Evolutionary conservation across 108 stramenopile species (phyloP), one percentile per base, ranked within the genome.

Genomic region (Bacterosira constricta): DNA sequence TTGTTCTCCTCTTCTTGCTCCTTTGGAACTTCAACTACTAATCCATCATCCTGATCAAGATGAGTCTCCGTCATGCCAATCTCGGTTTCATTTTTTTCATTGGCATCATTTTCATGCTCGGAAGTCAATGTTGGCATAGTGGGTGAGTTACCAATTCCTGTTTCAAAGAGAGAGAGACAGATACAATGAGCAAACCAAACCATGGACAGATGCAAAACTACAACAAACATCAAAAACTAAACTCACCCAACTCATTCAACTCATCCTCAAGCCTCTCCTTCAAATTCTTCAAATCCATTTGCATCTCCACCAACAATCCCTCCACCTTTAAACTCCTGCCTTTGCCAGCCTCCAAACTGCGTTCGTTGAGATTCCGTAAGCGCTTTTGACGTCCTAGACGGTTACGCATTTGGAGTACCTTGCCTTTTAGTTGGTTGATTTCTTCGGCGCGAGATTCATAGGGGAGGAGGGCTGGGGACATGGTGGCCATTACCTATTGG

Each of bases 271-370:
- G 59, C 18, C 90, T 60, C 11, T 67, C 70, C 53, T 89, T 90
- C 47, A 94, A 55, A 62, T 72, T 87, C 42, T 80, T 88, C 54
- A 94, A 76, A 51, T 94, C 93, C 12, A 84, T 73, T 37, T 88
- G 73, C 93, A 94, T 91, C 55, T 94, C 90, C 15, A 76, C 31
- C n/a, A 94, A 83, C 4, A 94, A 66, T 39, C 56, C 73, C 50
- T 91, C 88, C 1, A 84, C 86, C 56, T 84, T 84, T 9, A 62
- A 42, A 27, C 85, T 61, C 12, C 90, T 83, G 41, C 88, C 86
- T 27, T 75, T 64, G 1, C 83, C 71, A 6, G 85, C 74, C 7
- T 29, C 44, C 11, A 75, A 69, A 29, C 85, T 87, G 41, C 72
- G 77, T 57, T 91, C 87, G 52, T 94, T 94, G 56, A 88, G 50